A percentile compares a stretch with the other conserved stretches of the same genome.
phyloP scores from a whole-genome alignment of 805 yeast species.

The Hanseniaspora lachancei region DNA sequence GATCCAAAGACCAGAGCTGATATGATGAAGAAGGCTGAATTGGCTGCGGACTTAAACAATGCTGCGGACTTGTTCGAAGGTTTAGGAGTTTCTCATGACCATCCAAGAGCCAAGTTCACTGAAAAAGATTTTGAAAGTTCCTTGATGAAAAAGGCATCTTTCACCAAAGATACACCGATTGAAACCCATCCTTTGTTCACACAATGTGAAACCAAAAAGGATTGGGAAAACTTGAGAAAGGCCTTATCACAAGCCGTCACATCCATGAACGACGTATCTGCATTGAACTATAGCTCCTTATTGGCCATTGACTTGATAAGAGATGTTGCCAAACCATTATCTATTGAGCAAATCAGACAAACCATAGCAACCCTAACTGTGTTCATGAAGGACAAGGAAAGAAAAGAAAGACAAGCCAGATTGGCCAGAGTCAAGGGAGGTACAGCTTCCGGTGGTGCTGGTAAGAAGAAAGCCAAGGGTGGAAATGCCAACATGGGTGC shows the following conservation, averaged over 20 bases:
- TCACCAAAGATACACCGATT: constrained; percentile 42
- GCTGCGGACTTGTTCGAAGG: constrained; percentile 89
- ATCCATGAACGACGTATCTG: constrained; percentile 46
- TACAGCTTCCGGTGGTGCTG: constrained; percentile 83
- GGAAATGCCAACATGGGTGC: constrained; percentile 53
- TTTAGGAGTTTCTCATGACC: constrained; percentile 39
- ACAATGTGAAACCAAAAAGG: constrained; percentile 64
- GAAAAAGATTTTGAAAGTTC: constrained; percentile 28
- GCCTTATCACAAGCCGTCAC: constrained; percentile 50
- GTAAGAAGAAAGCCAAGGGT: constrained; percentile 86
- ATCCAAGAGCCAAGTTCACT: constrained; percentile 32
- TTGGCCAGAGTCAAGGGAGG: constrained; percentile 64
- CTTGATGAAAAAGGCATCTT: constrained; percentile 19
- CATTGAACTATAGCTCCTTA: constrained; percentile 55
- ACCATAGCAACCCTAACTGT: constrained; percentile 76
- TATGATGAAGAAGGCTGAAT: constrained; percentile 64
- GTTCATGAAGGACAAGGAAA: constrained; percentile 68
- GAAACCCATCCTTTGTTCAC: constrained; percentile 65
- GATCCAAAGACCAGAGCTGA: constrained; percentile 67
- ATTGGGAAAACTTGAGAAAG: constrained; percentile 65
- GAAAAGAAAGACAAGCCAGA: constrained; percentile 80
- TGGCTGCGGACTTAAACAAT: constrained; percentile 74
- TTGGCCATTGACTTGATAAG: constrained; percentile 77
- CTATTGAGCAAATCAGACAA: constrained; percentile 71
- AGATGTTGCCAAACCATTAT: constrained; percentile 69